Percentiles rank a stretch among this genome's conserved stretches.
Evolutionary conservation across 306 rosid species (phyloP).

Genomic region (Leucaena leucocephala): DNA sequence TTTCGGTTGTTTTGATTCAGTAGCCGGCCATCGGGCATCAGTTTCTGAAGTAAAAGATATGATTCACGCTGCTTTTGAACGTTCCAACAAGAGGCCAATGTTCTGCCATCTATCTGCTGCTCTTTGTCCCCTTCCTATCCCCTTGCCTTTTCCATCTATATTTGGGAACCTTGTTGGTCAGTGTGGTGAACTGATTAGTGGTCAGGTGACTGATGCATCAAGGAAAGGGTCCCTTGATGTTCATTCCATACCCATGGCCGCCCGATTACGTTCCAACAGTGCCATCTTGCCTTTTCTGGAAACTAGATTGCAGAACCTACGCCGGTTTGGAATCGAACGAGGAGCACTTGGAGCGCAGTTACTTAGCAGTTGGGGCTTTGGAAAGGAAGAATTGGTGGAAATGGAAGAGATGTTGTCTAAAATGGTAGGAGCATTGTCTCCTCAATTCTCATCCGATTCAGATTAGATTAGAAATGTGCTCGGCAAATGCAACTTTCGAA

Average conservation of each 20-base stretch:
- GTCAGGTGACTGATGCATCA: slow-evolving; percentile 46
- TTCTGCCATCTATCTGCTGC: slow-evolving; percentile 74
- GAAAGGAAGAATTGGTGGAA: slow-evolving; percentile 74
- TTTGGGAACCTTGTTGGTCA: slow-evolving; percentile 68
- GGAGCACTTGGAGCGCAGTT: slow-evolving; percentile 70
- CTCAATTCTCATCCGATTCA: slow-evolving; percentile 70
- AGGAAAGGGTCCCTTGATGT: slow-evolving; percentile 78
- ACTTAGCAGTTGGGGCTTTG: slow-evolving; percentile 78
- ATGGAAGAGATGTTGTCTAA: slow-evolving; percentile 79
- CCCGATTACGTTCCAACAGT: slow-evolving; percentile 81
- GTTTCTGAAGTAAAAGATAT: slow-evolving; percentile 54
- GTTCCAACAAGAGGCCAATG: slow-evolving; percentile 62
- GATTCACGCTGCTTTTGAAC: slow-evolving; percentile 59
- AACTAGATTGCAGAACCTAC: slow-evolving; percentile 65
- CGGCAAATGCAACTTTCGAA: neutral
- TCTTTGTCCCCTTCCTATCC: slow-evolving; percentile 82
- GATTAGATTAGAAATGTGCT: slow-evolving; percentile 66
- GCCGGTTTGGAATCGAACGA: slow-evolving; percentile 55
- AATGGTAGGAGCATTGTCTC: slow-evolving; percentile 62
- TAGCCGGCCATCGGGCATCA: slow-evolving; percentile 64
- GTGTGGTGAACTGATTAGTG: slow-evolving; percentile 59
- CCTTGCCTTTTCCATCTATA: slow-evolving; percentile 88
- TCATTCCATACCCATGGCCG: slow-evolving; percentile 82
- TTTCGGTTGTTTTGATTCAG: slow-evolving; percentile 22
- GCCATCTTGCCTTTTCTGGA: slow-evolving; percentile 72